Base-by-base conservation (phyloP, 768 basidiomycete species). In the Panellus pusillus region DNA sequence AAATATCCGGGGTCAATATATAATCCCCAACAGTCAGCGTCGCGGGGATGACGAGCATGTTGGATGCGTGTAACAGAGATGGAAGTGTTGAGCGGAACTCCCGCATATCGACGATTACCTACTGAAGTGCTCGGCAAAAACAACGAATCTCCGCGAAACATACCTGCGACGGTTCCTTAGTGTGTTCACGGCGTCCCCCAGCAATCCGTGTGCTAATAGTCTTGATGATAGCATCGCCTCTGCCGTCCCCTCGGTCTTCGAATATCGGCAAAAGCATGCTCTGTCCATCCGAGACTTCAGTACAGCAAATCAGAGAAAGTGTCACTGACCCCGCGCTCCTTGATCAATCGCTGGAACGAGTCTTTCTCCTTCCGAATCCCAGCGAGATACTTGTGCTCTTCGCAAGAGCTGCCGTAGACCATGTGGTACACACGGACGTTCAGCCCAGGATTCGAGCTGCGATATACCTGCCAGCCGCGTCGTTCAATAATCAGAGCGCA, bases 21-120 rank as follows among this genome's bases (percentile, higher is more conserved):
- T 99, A 99, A 69, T 99, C 97, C 2, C 97, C 97, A 2, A 98
- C 89, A 0, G 90, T 93, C 56, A 99, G 74, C 0, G 95, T 98
- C 1, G 89, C 88, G 0, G 97, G 96, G n/a, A 94, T 76, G 38
- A 98, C 83, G 31, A 87, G 72, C 38, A 96, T 71, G 40, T 80
- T 79, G 0, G 91, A 80, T 0, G 91, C 93, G 63, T 98, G 93
- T 8, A 98, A 74, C 5, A 99, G 68, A 0, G 91, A 94, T 0
- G 95, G 97, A 9, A 99, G 72, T 0, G 93, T 84, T 2, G 96
- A 98, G 24, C 94, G 80, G 69, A 99, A 98, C 69, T 99, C 97
- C 61, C 96, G 84, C 82, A 98, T 88, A 69, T 98, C 97, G 19
- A 98, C 93, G 55, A 99, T 86, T 44, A 99, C 87, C 93, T 97